Percentiles rank a stretch among this genome's conserved stretches.
Conservation (phyloP, 768 basidiomycete genomes). For the Mycena belliarum region DNA sequence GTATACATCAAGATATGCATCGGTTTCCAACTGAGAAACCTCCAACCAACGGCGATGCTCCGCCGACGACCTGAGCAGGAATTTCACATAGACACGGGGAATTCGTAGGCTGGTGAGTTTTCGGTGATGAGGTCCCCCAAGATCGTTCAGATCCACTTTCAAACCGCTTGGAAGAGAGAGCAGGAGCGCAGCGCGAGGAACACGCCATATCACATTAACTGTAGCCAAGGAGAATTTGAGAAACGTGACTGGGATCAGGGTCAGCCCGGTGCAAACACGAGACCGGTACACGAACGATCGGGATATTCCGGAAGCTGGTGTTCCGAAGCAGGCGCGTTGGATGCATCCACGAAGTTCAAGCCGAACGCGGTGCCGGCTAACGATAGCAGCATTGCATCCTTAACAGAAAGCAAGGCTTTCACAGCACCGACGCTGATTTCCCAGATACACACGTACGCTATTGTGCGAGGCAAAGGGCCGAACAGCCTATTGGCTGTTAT, state of each 20-base stretch:
- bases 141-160: slow-evolving; percentile 70
- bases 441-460: slow-evolving; percentile 93
- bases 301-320: slow-evolving; percentile 66
- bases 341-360: slow-evolving; percentile 69
- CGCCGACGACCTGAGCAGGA: slow-evolving; percentile 46
- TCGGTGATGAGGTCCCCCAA: slow-evolving; percentile 66
- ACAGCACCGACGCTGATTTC: slow-evolving; percentile 74
- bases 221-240: slow-evolving; percentile 63
- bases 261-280: background rate
- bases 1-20: slow-evolving; percentile 70
- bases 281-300: slow-evolving; percentile 58
- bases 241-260: slow-evolving; percentile 68
- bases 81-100: slow-evolving; percentile 49
- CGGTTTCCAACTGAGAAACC: slow-evolving; percentile 52
- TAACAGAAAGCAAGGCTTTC: slow-evolving; percentile 55
- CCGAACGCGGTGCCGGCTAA: slow-evolving; percentile 60
- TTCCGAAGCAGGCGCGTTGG: slow-evolving; percentile 79
- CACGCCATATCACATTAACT: slow-evolving; percentile 58
- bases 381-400: slow-evolving; percentile 50
- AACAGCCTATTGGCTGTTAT: slow-evolving; percentile 86
- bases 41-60: slow-evolving; percentile 65
- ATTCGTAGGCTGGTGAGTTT: slow-evolving; percentile 62
- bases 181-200: slow-evolving; percentile 53
- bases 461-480: slow-evolving; percentile 81
- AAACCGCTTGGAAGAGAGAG: slow-evolving; percentile 61